Evolutionary conservation across 23 red algal species (phyloP).

Genomic region (Gracilariopsis chorda): DNA sequence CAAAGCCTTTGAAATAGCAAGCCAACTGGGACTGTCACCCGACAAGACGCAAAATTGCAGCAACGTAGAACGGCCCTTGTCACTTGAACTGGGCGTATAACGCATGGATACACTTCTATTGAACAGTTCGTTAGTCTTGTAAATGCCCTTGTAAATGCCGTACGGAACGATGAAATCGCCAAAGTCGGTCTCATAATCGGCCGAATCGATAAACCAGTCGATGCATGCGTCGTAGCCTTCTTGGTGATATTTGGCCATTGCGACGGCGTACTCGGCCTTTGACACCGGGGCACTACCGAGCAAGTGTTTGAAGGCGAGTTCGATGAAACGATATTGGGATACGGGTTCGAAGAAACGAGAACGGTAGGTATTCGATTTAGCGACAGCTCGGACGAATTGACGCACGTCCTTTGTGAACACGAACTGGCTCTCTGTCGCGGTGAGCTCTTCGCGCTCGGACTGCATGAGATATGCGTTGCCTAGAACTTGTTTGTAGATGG

Average conservation of each 20-base stretch:
- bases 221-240: conserved; percentile 66
- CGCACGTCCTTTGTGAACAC: conserved; percentile 1
- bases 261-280: conserved; percentile 18
- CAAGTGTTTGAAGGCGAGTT: conserved; percentile 85
- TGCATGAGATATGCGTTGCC: conserved; percentile 85
- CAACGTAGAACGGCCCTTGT: conserved; percentile 57
- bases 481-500: conserved; percentile 75
- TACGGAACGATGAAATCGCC: conserved; percentile 63
- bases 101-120: conserved; percentile 55
- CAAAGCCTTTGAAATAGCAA: conserved; percentile 58
- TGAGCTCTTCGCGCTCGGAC: conserved; percentile 58
- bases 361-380: conserved; percentile 57
- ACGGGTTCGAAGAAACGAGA: conserved; percentile 71
- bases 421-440: conserved; percentile 41
- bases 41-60: conserved; percentile 31
- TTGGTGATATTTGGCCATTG: conserved; percentile 54
- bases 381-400: conserved; percentile 75
- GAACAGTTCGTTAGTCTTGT: conserved; percentile 59
- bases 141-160: conserved; percentile 29
- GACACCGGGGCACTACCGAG: conserved; percentile 64
- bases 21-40: conserved; percentile 50
- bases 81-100: conserved; percentile 34
- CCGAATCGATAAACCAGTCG: conserved; percentile 61
- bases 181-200: conserved; percentile 43
- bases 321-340: conserved; percentile 64